Evolutionary conservation across 108 stramenopile genomes (phyloP).

Genomic region (Nannochloropsis salina): DNA sequence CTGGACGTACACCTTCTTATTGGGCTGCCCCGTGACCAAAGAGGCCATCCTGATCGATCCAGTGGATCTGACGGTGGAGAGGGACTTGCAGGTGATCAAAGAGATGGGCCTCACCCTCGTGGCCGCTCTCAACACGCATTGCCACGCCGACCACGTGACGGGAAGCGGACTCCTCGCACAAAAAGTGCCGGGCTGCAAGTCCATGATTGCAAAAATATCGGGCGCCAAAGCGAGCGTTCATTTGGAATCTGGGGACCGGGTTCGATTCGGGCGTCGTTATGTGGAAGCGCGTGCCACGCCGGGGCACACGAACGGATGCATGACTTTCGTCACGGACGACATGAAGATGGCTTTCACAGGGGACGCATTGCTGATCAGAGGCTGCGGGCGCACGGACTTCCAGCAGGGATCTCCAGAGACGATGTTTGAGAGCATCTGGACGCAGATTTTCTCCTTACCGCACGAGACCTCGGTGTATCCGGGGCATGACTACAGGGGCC

Average conservation of each 20-base stretch:
- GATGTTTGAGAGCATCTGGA: slow-evolving; percentile 63
- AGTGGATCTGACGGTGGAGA: slow-evolving; percentile 84
- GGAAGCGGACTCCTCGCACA: slow-evolving; percentile 67
- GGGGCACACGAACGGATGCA: slow-evolving; percentile 79
- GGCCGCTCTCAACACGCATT: slow-evolving; percentile 72
- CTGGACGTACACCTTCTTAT: slow-evolving; percentile 74
- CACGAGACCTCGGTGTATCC: slow-evolving; percentile 69
- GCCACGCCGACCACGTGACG: slow-evolving; percentile 81
- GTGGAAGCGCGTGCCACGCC: slow-evolving; percentile 68
- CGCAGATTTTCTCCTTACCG: slow-evolving; percentile 70
- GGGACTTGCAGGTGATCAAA: slow-evolving; percentile 74
- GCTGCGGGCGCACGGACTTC: slow-evolving; percentile 79
- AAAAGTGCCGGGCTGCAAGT: slow-evolving; percentile 58
- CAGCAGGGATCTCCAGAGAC: slow-evolving; percentile 61
- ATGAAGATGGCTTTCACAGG: slow-evolving; percentile 76
- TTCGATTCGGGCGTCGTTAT: slow-evolving; percentile 63
- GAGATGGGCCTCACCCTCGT: slow-evolving; percentile 65
- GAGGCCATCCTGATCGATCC: slow-evolving; percentile 78
- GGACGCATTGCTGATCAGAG: slow-evolving; percentile 69
- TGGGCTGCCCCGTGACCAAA: slow-evolving; percentile 68
- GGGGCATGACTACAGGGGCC: slow-evolving; percentile 76
- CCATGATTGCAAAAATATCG: slow-evolving; percentile 65
- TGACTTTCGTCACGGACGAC: slow-evolving; percentile 70
- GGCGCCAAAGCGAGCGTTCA: slow-evolving; percentile 65
- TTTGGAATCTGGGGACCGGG: slow-evolving; percentile 60